phyloP scores from a whole-genome alignment of 352 stramenopile genomes.

The Globisporangium ultimum region DNA sequence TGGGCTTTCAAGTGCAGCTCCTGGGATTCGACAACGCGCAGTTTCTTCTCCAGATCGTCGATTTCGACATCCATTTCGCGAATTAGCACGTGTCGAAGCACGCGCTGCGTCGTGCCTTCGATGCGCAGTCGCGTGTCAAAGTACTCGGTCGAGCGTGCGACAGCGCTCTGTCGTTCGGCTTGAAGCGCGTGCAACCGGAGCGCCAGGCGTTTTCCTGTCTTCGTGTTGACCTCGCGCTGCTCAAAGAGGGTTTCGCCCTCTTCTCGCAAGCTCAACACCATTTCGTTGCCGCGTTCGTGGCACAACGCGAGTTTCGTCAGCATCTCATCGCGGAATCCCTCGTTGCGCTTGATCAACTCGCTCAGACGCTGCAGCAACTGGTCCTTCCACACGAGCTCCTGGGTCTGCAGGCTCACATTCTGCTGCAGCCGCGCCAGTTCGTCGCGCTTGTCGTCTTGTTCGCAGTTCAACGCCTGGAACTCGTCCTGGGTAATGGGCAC shows the following conservation, averaged over 20 bases:
- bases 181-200: constrained; percentile 25
- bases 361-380: constrained; percentile 61
- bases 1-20: constrained; percentile 7
- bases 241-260: constrained; percentile 52
- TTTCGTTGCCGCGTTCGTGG: constrained; percentile 49
- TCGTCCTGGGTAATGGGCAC: constrained; percentile 48
- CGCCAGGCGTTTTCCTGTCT: constrained; percentile 25
- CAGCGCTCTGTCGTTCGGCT: constrained; percentile 32
- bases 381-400: constrained; percentile 62
- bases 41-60: constrained; percentile 23
- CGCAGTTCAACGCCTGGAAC: constrained; percentile 31
- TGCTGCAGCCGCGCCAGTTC: constrained; percentile 37
- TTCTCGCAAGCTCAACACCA: constrained; percentile 50
- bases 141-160: constrained; percentile 35
- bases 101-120: constrained; percentile 49
- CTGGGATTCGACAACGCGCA: constrained; percentile 1
- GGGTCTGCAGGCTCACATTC: constrained; percentile 27
- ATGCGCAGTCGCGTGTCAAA: constrained; percentile 61
- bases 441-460: constrained; percentile 47
- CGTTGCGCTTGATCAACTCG: constrained; percentile 68
- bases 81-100: constrained; percentile 38
- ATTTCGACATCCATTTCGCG: constrained; percentile 41
- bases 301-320: constrained; percentile 32
- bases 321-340: constrained; percentile 48
- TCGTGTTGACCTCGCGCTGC: constrained; percentile 24